These are phyloP conservation scores for Trametes elegans DNA, from an alignment of 768 basidiomycete species.

Conservation along the genomic window DNA sequence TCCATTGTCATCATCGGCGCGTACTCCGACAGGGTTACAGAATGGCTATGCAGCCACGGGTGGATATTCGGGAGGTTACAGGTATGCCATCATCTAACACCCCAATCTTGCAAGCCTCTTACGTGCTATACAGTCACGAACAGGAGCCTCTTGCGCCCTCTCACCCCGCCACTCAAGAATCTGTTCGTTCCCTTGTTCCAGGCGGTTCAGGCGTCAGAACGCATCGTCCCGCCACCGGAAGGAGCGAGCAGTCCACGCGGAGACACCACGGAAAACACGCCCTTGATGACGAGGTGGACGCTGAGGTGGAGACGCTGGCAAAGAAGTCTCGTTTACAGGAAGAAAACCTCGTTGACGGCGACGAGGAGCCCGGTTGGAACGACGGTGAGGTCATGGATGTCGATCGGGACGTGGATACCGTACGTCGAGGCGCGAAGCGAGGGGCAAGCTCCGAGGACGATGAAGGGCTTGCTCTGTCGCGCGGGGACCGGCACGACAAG, in stretches of 20 bases:
- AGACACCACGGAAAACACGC: slow-evolving; percentile 26
- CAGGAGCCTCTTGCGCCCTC: background rate
- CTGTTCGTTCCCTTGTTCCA: background rate
- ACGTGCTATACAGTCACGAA: background rate
- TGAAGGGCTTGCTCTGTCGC: slow-evolving; percentile 39
- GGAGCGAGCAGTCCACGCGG: slow-evolving; percentile 1
- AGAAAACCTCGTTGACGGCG: slow-evolving; percentile 46
- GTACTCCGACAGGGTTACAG: background rate
- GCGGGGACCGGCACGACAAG: slow-evolving; percentile 46
- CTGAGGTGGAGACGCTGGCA: slow-evolving; percentile 31
- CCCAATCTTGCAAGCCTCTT: background rate
- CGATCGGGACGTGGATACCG: slow-evolving; percentile 10
- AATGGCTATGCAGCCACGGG: background rate
- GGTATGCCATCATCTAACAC: background rate
- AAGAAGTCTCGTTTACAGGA: slow-evolving; percentile 57
- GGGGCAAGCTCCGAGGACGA: slow-evolving; percentile 44
- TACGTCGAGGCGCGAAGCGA: slow-evolving; percentile 50
- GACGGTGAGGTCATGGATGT: slow-evolving; percentile 26
- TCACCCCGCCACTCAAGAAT: background rate
- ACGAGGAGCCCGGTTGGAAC: slow-evolving; percentile 45
- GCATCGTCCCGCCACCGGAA: slow-evolving; percentile 2
- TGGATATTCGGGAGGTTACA: background rate
- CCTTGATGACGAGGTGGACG: slow-evolving; percentile 43
- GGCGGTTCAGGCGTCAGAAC: background rate
- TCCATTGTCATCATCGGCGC: background rate